These are phyloP conservation scores for Emericellopsis terricola DNA, from an alignment of 495 filamentous ascomycete species.

Conservation along the genomic window DNA sequence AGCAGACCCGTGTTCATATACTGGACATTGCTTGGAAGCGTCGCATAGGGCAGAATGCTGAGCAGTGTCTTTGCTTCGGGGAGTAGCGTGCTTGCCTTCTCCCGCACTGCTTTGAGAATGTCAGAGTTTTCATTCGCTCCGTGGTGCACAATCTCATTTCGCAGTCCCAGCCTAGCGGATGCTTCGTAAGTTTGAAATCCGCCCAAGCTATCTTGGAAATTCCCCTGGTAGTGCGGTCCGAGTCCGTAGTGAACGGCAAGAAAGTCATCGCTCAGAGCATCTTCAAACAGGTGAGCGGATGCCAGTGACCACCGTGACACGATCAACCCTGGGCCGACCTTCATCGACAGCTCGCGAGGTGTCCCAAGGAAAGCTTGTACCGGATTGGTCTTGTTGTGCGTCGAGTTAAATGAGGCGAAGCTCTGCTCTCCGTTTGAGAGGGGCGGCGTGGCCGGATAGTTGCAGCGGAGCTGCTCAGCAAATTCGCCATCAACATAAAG, in stretches of 20 bases:
- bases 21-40: slow-evolving; percentile 60
- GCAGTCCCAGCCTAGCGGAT: slow-evolving; percentile 77
- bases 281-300: slow-evolving; percentile 73
- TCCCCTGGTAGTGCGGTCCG: slow-evolving; percentile 79
- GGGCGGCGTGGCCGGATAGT: slow-evolving; percentile 62
- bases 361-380: slow-evolving; percentile 91
- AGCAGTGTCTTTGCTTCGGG: slow-evolving; percentile 71
- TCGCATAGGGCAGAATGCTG: slow-evolving; percentile 60
- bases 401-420: slow-evolving; percentile 38
- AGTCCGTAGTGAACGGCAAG: slow-evolving; percentile 80
- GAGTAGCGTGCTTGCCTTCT: slow-evolving; percentile 61
- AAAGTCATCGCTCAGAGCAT: slow-evolving; percentile 79
- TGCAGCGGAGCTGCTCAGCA: slow-evolving; percentile 73
- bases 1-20: slow-evolving; percentile 58
- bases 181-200: slow-evolving; percentile 94
- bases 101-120: slow-evolving; percentile 71
- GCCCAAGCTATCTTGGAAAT: slow-evolving; percentile 89
- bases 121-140: slow-evolving; percentile 86
- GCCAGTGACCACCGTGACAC: slow-evolving; percentile 74
- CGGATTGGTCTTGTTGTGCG: slow-evolving; percentile 36
- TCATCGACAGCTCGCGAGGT: slow-evolving; percentile 72
- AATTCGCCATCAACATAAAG: slow-evolving; percentile 90
- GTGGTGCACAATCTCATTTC: slow-evolving; percentile 80
- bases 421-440: slow-evolving; percentile 38
- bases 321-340: slow-evolving; percentile 58